Evolutionary conservation across 1,139 yeast genomes (phyloP), one percentile per base, ranked within the genome.

Genomic region (Ogataea hybrid): DNA sequence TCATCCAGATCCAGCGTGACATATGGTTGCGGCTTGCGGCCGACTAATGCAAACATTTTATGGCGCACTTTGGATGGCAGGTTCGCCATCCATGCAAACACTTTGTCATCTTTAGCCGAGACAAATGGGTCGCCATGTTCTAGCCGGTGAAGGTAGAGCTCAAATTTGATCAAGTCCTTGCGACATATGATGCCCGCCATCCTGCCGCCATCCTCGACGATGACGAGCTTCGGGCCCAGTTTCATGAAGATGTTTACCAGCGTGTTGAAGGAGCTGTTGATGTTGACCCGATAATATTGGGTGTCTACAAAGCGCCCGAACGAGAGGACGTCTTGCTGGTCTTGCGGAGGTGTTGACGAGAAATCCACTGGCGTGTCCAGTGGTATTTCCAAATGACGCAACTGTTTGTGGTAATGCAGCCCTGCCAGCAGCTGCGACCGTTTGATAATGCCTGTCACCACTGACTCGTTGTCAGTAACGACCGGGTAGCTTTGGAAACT

Each of bases 141-240:
- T 28, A 47, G 37, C 25, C 43, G 50, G 40, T 62, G 62, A 28
- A 54, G 32, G 36, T 55, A 57, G 11, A 54, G 46, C 44, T 75
- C 80, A 52, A 73, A 82, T 43, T 84, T 67, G 43, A 84, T 62
- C 18, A 84, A 64, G 51, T 84, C 94, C 53, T 84, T 84, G 40
- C 86, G 67, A 0, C 88, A 81, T 9, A 85, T 65, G 11, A 81
- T 56, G 0, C 94, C 94, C 3, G 69, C 72, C 17, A 84, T 61
- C 3, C 48, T 41, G 1, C 83, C 85, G 10, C 59, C 54, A 30
- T 74, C 69, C 42, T 81, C 84, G 0, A 89, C 82, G 36, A 85
- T 68, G 1, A 92, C 73, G 29, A 81, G 74, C 29, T 88, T 69
- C 4, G 97, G 96, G 0, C 97, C 97, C 29, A 89, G 60, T 51